phyloP scores from a whole-genome alignment of 2,329 filamentous ascomycete genomes.

The Talaromyces sp. region DNA sequence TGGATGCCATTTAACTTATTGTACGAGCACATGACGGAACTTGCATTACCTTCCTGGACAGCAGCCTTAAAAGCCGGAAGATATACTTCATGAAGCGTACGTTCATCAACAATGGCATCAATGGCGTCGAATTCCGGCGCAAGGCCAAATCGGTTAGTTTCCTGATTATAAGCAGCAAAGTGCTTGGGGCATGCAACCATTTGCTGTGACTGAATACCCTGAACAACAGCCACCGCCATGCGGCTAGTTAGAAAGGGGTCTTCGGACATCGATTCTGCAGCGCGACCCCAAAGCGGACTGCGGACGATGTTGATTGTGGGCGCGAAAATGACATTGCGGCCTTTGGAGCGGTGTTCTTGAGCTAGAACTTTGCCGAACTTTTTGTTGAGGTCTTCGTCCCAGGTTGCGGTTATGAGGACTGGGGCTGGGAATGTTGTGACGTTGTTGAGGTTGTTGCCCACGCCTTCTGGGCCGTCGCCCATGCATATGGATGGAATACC shows the following conservation, averaged over 20 bases:
- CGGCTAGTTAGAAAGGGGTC: background rate
- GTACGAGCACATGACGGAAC: background rate
- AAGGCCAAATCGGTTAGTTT: background rate
- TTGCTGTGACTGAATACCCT: background rate
- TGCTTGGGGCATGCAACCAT: background rate
- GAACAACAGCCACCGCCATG: background rate
- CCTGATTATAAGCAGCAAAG: background rate
- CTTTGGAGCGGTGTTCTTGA: background rate
- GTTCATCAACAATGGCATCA: background rate
- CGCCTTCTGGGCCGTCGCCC: background rate
- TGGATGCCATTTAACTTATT: background rate
- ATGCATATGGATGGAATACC: background rate
- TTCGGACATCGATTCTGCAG: background rate
- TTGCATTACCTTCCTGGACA: background rate
- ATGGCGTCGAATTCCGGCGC: background rate
- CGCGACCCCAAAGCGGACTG: background rate
- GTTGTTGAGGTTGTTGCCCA: background rate
- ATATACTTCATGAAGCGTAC: background rate
- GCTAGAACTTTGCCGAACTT: background rate
- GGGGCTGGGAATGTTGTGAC: background rate
- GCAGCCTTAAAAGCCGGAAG: background rate
- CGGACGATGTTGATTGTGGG: background rate
- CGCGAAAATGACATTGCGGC: background rate
- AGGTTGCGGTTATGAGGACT: background rate
- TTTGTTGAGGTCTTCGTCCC: background rate